Conservation (phyloP, 1,284 basidiomycete genomes). For the Binderoboletus segoi region DNA sequence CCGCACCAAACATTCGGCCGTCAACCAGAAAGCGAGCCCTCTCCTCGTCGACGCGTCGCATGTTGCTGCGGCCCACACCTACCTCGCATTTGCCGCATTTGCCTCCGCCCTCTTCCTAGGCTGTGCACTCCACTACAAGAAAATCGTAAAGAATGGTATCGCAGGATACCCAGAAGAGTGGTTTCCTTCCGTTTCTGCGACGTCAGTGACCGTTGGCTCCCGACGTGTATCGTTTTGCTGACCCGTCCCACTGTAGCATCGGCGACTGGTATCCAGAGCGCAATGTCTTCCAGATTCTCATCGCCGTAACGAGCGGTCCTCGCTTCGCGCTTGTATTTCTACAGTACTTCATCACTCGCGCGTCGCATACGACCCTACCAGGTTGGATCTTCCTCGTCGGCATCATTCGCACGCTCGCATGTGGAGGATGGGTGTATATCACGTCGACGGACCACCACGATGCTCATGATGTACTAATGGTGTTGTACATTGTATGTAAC, state of each 20-base stretch:
- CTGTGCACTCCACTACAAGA: constrained; percentile 76
- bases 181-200: constrained; percentile 93
- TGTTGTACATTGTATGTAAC: constrained; percentile 78
- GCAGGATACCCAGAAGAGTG: constrained; percentile 88
- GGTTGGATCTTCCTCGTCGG: constrained; percentile 65
- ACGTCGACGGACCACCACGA: constrained; percentile 83
- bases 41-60: constrained; percentile 50
- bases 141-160: constrained; percentile 88
- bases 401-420: constrained; percentile 77
- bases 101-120: constrained; percentile 68
- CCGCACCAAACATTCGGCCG: constrained; percentile 21
- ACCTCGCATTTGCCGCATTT: constrained; percentile 75
- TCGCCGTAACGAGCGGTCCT: constrained; percentile 85
- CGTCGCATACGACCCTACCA: constrained; percentile 49
- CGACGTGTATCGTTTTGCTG: not conserved
- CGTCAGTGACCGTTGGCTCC: constrained; percentile 52
- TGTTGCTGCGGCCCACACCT: constrained; percentile 69
- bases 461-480: constrained; percentile 89
- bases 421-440: constrained; percentile 93
- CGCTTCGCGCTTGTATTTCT: constrained; percentile 78
- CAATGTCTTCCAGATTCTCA: constrained; percentile 88
- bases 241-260: constrained; percentile 50
- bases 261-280: constrained; percentile 93
- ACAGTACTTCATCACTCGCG: constrained; percentile 67
- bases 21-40: constrained; percentile 11